Base-by-base conservation (phyloP, 139 green algal species). In the Tetradesmus lagerheimii region DNA sequence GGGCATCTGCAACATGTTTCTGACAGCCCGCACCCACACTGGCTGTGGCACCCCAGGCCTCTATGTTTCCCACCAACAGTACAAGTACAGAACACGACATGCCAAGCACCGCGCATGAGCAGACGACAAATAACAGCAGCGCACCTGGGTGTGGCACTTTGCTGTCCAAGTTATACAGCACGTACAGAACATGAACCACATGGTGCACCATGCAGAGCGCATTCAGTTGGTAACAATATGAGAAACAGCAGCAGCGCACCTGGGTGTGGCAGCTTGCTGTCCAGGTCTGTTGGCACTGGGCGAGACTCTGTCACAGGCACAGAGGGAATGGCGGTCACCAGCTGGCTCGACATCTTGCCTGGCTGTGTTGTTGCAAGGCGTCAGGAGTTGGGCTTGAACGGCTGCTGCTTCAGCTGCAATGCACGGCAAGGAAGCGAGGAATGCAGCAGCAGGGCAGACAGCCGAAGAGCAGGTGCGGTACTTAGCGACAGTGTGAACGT, bases 141-240 rank as follows among this genome's bases (percentile, higher is more conserved):
- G 11, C 67, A 92, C 90, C 92, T 34, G 92, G 90, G 74, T 93
- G 84, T 62, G 67, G 79, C 38, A 94, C 89, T 38, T 79, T 41
- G 45, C 92, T 89, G 38, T 93, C 92, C 43, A 94, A 90, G 45
- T 67, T n/a, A n/a, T n/a, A n/a, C n/a, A n/a, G n/a, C n/a, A n/a
- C n/a, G n/a, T n/a, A n/a, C n/a, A n/a, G n/a, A n/a, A n/a, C n/a
- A n/a, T n/a, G n/a, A n/a, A n/a, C n/a, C n/a, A n/a, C n/a, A n/a
- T n/a, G n/a, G n/a, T n/a, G n/a, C n/a, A n/a, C n/a, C n/a, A n/a
- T n/a, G n/a, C n/a, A n/a, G n/a, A n/a, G n/a, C n/a, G n/a, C n/a
- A n/a, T n/a, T n/a, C n/a, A n/a, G n/a, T n/a, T n/a, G n/a, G n/a
- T n/a, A n/a, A n/a, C n/a, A 57, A 57, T 57, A 12, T 57, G 12